These are phyloP conservation scores for Rhypophila decipiens DNA, from an alignment of 495 filamentous ascomycete species.

Conservation along the genomic window DNA sequence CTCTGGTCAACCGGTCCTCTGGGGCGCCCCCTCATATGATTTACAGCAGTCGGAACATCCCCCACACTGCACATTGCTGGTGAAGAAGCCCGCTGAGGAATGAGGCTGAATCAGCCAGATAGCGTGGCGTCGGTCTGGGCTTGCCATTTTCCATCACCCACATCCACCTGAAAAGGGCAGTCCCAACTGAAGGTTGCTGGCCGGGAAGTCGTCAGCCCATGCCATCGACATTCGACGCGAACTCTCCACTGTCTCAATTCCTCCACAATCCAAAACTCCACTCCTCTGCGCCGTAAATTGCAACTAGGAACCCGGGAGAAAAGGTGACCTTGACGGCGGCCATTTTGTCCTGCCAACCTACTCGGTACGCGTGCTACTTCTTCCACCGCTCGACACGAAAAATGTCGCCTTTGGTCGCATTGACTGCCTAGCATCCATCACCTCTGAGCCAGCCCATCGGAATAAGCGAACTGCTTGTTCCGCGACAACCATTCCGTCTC, in stretches of 20 bases:
- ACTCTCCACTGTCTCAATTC: background rate
- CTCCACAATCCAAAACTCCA: background rate
- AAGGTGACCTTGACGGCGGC: background rate
- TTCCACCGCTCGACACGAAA: background rate
- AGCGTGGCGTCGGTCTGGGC: background rate
- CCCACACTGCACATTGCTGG: background rate
- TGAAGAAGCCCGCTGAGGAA: background rate
- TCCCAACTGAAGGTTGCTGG: background rate
- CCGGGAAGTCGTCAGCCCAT: slow-evolving; percentile 17
- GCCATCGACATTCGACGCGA: background rate
- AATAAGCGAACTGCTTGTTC: background rate
- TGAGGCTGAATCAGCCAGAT: slow-evolving; percentile 1
- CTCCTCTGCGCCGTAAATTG: no score
- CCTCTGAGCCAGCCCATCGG: background rate
- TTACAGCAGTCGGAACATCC: no score
- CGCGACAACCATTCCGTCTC: background rate
- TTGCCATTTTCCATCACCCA: background rate
- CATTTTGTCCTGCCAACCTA: background rate
- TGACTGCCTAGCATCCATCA: background rate
- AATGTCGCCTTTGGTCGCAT: background rate
- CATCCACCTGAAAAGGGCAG: background rate
- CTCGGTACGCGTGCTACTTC: background rate
- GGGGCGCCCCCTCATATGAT: no score
- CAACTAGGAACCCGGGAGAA: no score
- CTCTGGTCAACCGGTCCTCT: no score